A percentile compares a stretch with the other conserved stretches of the same genome.
Evolutionary conservation across 2,329 filamentous ascomycete genomes (phyloP).

Genomic region (Cephalotrichum gorgonifer): DNA sequence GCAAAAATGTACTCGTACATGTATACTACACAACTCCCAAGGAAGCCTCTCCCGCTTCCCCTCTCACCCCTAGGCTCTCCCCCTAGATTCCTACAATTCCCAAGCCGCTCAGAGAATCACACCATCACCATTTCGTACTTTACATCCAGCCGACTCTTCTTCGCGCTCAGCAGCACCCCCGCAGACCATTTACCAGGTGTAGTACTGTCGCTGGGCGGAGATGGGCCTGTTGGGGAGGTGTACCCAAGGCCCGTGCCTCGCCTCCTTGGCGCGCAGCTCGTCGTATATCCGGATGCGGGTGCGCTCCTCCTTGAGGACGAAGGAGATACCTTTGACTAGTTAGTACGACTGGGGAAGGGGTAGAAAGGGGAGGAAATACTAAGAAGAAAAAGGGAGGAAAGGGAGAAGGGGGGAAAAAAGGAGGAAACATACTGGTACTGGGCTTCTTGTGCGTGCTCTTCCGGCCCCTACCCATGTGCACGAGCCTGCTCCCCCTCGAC

Average conservation of each 20-base stretch:
- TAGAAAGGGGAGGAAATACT: neutral
- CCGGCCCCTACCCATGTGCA: slow-evolving; percentile 67
- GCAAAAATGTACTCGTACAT: neutral
- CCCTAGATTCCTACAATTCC: too few species aligned
- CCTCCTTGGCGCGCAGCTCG: slow-evolving; percentile 67
- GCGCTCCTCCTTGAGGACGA: slow-evolving; percentile 88
- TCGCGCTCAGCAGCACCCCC: neutral
- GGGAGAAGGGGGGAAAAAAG: neutral
- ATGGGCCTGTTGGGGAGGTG: slow-evolving; percentile 81
- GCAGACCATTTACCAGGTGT: slow-evolving; percentile 60
- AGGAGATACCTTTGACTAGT: slow-evolving; percentile 52
- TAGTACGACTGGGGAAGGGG: slow-evolving; percentile 7
- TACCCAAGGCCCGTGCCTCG: slow-evolving; percentile 70
- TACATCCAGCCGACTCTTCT: neutral
- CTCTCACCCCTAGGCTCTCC: too few species aligned
- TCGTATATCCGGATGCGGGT: slow-evolving; percentile 73
- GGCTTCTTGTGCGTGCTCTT: slow-evolving; percentile 60
- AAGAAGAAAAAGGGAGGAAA: slow-evolving; percentile 13
- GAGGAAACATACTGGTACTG: slow-evolving; percentile 55
- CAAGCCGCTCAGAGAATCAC: neutral
- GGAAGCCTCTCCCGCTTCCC: too few species aligned
- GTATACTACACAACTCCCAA: neutral
- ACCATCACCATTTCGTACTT: neutral
- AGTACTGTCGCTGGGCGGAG: slow-evolving; percentile 77
- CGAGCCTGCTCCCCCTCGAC: slow-evolving; percentile 44